Conservation (phyloP, 108 stramenopile species). For the Cyclostephanos invisitatus region DNA sequence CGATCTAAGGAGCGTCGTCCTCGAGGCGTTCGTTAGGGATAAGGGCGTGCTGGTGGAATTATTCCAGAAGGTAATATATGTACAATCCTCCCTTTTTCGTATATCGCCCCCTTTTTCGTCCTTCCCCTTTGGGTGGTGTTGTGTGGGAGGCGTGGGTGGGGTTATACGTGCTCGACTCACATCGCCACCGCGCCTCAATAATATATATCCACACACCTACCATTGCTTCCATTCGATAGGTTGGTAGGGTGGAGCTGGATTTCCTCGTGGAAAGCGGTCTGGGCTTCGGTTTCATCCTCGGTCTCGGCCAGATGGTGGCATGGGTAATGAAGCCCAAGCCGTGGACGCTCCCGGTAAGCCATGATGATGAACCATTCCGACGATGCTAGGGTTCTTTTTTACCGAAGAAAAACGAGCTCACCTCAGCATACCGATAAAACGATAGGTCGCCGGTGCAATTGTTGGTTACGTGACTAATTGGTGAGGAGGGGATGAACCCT, state of each 20-base stretch:
- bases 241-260: constrained; percentile 80
- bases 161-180: neutral
- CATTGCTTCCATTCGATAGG: constrained; percentile 19
- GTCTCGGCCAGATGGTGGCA: constrained; percentile 83
- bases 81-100: too few relatives aligned
- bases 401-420: neutral
- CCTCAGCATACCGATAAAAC: constrained; percentile 27
- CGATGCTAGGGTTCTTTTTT: too few relatives aligned
- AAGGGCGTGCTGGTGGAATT: constrained; percentile 78
- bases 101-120: neutral
- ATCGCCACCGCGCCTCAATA: neutral
- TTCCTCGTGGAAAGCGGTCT: constrained; percentile 91
- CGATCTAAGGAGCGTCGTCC: constrained; percentile 63
- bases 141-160: neutral
- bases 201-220: neutral
- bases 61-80: constrained; percentile 84
- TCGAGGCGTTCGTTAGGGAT: constrained; percentile 75
- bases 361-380: too few relatives aligned
- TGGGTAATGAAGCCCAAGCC: constrained; percentile 82
- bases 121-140: neutral
- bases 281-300: constrained; percentile 94
- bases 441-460: constrained; percentile 64
- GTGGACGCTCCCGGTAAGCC: constrained; percentile 54
- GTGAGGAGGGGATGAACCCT: neutral
- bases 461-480: constrained; percentile 94